These are phyloP conservation scores for Penicillium sp. DNA, from an alignment of 2,329 filamentous ascomycete genomes.

Conservation along the genomic window DNA sequence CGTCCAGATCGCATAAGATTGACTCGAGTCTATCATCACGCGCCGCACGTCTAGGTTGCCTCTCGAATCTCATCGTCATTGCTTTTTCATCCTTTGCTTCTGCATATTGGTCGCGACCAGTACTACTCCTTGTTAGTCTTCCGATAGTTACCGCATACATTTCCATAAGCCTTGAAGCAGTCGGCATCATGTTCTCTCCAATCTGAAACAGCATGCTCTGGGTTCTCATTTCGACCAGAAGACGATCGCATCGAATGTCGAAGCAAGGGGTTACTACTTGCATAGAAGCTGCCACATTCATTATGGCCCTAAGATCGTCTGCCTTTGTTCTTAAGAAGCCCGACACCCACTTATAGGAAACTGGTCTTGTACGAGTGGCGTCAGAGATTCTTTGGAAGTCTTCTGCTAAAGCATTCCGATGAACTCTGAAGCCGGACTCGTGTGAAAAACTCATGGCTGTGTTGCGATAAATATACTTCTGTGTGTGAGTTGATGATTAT, in stretches of 20 bases:
- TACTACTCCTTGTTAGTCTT: background rate
- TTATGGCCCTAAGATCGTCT: background rate
- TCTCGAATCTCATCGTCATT: background rate
- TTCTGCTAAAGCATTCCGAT: background rate
- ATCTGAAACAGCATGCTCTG: background rate
- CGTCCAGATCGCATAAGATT: background rate
- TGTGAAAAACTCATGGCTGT: too few relatives aligned
- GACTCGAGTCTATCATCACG: background rate
- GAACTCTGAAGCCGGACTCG: background rate
- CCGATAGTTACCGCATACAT: background rate
- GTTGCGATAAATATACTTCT: too few relatives aligned
- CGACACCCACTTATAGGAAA: background rate
- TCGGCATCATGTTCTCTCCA: background rate
- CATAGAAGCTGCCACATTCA: background rate
- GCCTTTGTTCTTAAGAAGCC: too few relatives aligned
- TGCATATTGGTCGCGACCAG: background rate
- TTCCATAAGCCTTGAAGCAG: background rate
- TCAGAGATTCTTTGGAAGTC: background rate
- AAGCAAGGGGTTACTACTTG: background rate
- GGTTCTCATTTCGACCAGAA: background rate
- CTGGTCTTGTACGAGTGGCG: background rate
- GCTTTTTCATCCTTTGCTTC: background rate
- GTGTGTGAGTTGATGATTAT: too few relatives aligned
- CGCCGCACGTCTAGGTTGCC: background rate
- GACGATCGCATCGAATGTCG: background rate